Conservation (phyloP, 2,329 filamentous ascomycete genomes). For the Teratosphaeria epicoccoides region DNA sequence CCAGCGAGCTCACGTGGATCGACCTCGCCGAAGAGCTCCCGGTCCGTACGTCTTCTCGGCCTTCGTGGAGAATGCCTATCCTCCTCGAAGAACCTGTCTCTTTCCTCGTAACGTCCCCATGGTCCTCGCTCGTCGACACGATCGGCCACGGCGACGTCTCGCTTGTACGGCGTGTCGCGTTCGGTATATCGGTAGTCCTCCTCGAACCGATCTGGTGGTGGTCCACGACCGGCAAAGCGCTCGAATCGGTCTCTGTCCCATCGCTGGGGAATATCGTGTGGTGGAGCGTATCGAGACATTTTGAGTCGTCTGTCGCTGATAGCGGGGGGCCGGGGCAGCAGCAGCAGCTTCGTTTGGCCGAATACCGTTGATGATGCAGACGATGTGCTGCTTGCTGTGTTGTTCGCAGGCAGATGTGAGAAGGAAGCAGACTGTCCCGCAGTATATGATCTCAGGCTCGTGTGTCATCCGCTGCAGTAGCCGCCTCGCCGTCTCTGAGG, state of each 20-base stretch:
- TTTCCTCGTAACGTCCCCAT: conserved; percentile 38
- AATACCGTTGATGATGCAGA: neutral
- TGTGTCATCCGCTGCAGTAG: neutral
- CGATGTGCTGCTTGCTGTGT: neutral
- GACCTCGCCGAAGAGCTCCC: conserved; percentile 38
- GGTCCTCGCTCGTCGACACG: conserved; percentile 25
- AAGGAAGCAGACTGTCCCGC: neutral
- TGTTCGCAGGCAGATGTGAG: neutral
- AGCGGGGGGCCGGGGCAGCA: too few species aligned
- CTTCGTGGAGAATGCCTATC: conserved; percentile 33
- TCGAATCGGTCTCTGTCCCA: conserved; percentile 44
- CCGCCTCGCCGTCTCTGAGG: neutral
- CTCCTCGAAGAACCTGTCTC: conserved; percentile 43
- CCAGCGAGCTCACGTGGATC: conserved; percentile 37
- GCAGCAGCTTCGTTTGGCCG: neutral
- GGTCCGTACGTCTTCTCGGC: conserved; percentile 28
- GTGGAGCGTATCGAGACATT: conserved; percentile 1
- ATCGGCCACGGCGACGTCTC: conserved; percentile 34
- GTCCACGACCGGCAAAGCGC: conserved; percentile 29
- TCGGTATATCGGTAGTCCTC: conserved; percentile 34
- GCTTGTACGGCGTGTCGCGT: conserved; percentile 28
- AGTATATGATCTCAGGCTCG: neutral
- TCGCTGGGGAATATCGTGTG: conserved; percentile 33
- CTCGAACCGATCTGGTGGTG: conserved; percentile 23
- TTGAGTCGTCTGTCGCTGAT: neutral